Conservation (phyloP, 2,329 filamentous ascomycete species). For the Nigrospora sphaerica region DNA sequence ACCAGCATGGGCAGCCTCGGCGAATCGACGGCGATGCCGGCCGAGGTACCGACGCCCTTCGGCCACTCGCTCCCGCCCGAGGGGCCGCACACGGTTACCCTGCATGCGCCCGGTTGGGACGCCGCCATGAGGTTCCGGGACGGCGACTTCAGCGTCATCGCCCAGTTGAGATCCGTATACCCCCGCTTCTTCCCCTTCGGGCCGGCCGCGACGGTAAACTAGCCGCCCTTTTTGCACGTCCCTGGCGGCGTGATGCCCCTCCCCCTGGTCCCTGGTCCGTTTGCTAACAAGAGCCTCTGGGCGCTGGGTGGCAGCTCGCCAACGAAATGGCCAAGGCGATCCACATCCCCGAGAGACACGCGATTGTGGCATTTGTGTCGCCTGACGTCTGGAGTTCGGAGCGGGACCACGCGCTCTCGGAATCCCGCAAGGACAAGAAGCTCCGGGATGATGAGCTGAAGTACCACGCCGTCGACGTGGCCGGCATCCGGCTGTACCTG, state of each 20-base stretch:
- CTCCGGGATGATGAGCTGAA: slow-evolving; percentile 26
- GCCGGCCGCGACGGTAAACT: slow-evolving; percentile 23
- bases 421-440: slow-evolving; percentile 25
- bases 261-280: no score
- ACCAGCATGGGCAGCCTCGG: no score
- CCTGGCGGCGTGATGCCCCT: background rate
- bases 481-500: slow-evolving; percentile 33
- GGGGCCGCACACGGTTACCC: slow-evolving; percentile 37
- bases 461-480: slow-evolving; percentile 33
- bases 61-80: slow-evolving; percentile 40
- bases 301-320: slow-evolving; percentile 22
- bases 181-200: slow-evolving; percentile 38
- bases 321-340: slow-evolving; percentile 25
- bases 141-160: slow-evolving; percentile 28
- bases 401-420: slow-evolving; percentile 22
- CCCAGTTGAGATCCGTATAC: slow-evolving; percentile 33
- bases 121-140: slow-evolving; percentile 29
- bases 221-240: background rate
- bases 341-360: slow-evolving; percentile 15
- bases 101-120: slow-evolving; percentile 37
- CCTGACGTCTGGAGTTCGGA: slow-evolving; percentile 17
- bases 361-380: slow-evolving; percentile 19
- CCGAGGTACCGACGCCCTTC: slow-evolving; percentile 11
- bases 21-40: background rate
- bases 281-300: background rate